Conservation (phyloP, 805 yeast genomes). For the Yarrowia sp. region DNA sequence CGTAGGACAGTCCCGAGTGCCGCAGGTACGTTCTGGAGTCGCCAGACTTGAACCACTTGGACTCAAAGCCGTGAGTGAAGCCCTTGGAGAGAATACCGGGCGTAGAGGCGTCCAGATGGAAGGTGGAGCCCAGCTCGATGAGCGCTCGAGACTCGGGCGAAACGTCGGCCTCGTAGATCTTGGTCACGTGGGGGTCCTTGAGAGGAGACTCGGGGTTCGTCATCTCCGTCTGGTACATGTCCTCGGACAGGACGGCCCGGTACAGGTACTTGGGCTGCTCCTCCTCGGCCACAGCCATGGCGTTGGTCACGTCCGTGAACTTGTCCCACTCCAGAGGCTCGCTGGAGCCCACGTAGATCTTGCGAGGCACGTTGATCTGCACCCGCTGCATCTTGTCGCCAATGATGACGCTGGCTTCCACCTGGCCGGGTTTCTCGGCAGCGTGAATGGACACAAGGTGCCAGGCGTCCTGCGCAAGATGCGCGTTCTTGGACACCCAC, state of each 20-base stretch:
- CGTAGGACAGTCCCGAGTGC: neutral
- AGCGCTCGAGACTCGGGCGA: slow-evolving; percentile 68
- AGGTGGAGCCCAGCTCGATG: slow-evolving; percentile 71
- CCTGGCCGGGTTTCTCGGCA: slow-evolving; percentile 57
- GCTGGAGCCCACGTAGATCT: slow-evolving; percentile 50
- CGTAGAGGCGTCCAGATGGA: slow-evolving; percentile 63
- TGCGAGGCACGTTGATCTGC: slow-evolving; percentile 70
- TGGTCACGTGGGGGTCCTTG: slow-evolving; percentile 58
- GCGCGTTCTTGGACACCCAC: slow-evolving; percentile 75
- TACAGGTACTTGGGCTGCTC: slow-evolving; percentile 50
- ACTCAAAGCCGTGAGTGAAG: slow-evolving; percentile 76
- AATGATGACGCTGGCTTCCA: slow-evolving; percentile 68
- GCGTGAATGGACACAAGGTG: slow-evolving; percentile 68
- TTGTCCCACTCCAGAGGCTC: slow-evolving; percentile 51
- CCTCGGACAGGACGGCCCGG: slow-evolving; percentile 67
- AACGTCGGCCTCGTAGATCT: slow-evolving; percentile 75
- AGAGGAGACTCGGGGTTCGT: slow-evolving; percentile 60
- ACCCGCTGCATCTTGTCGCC: slow-evolving; percentile 72
- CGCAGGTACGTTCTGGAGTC: neutral
- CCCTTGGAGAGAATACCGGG: slow-evolving; percentile 88
- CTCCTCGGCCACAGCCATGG: slow-evolving; percentile 68
- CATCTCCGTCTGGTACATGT: slow-evolving; percentile 53
- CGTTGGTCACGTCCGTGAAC: slow-evolving; percentile 45
- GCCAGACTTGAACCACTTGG: slow-evolving; percentile 47
- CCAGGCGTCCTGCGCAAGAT: slow-evolving; percentile 78